Percentiles rank a stretch among this genome's conserved stretches.
Conservation (phyloP, 2,329 filamentous ascomycete genomes). For the Pleomassaria siparia region DNA sequence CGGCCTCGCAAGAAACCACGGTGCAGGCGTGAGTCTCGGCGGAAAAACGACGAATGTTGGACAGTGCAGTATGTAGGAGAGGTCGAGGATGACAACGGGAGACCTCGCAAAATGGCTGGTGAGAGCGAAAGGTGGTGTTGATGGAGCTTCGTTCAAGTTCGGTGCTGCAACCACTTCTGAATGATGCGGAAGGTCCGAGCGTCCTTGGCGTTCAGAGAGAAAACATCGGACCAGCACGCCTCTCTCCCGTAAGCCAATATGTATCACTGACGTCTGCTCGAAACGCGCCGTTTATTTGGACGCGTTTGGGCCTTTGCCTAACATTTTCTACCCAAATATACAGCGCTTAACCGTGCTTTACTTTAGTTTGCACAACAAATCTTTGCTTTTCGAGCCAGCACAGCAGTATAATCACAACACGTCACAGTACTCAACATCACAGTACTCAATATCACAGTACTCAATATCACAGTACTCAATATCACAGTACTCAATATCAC, state of each 20-base stretch:
- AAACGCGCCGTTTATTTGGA: background rate
- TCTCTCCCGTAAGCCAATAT: too few relatives aligned
- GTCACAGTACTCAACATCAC: too few relatives aligned
- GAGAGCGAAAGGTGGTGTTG: slow-evolving; percentile 12
- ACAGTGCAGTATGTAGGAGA: slow-evolving; percentile 9
- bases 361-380: too few relatives aligned
- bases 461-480: too few relatives aligned
- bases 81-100: slow-evolving; percentile 12
- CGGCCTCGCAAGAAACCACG: slow-evolving; percentile 29
- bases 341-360: too few relatives aligned
- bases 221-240: background rate
- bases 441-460: too few relatives aligned
- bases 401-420: too few relatives aligned
- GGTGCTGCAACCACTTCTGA: background rate
- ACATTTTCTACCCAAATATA: too few relatives aligned
- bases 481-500: too few relatives aligned
- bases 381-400: too few relatives aligned
- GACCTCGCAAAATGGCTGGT: slow-evolving; percentile 11
- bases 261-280: too few relatives aligned
- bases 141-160: slow-evolving; percentile 6
- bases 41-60: slow-evolving; percentile 8
- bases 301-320: background rate
- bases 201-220: background rate
- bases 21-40: slow-evolving; percentile 40
- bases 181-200: slow-evolving; percentile 2